Evolutionary conservation across 116 monocot species (phyloP), one percentile per base, ranked within the genome.

Genomic region (Trichopus zeylanicus): DNA sequence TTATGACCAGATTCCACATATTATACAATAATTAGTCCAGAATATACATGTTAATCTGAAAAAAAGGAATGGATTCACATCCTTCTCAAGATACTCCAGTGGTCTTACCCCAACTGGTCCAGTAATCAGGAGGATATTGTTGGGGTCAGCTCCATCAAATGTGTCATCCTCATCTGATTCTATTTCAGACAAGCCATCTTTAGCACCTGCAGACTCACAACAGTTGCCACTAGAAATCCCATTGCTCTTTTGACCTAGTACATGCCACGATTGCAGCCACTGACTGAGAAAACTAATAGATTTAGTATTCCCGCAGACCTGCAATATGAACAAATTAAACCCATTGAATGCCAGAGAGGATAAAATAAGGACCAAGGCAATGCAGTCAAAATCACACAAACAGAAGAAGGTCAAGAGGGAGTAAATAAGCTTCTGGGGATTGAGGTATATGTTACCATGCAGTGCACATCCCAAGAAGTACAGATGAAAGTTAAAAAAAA

Each of bases 221-320:
- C 66, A 67, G 34, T 15, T n/a, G n/a, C 42, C 20, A 31, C 53
- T 60, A 34, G 10, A 48, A 46, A 34, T 76, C 46, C 55, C 60
- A 48, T 30, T 64, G 34, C 31, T 65, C 61, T 64, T 77, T 33
- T 29, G 49, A 35, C 64, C 67, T 60, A n/a, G n/a, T n/a, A 76
- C 88, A 57, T 82, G 63, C 91, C 98, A 91, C 25, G 74, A 80
- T 26, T 71, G 76, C 22, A 98, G 75, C 98, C 98, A 98, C 28
- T 91, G 82, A 47, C 39, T 64, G 31, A 98, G 70, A 60, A 78
- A 73, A 60, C 38, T 78, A 16, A 91, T 63, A 33, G 91, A 73
- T 29, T 78, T 75, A 51, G 11, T 49, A 53, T 98, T 98, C 32
- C 98, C 98, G 68, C 98, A 98, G 0, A 98, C 84, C 98, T 91